Percentiles rank a stretch among this genome's conserved stretches.
These are phyloP conservation scores for Magnusiomyces tetraspermus DNA, from an alignment of 1,139 yeast genomes.

Conservation along the genomic window DNA sequence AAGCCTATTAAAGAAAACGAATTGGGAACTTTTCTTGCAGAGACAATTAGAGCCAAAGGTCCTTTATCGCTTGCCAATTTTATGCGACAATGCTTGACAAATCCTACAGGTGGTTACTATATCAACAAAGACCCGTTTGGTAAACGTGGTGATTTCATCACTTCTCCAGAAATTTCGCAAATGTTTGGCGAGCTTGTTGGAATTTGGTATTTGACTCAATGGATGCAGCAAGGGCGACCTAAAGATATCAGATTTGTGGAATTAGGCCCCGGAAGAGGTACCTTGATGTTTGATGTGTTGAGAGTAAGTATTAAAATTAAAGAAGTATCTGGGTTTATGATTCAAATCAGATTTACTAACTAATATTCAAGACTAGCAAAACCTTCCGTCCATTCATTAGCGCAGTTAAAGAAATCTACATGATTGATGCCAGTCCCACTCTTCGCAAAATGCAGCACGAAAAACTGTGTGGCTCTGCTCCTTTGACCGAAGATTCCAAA, in stretches of 20 bases:
- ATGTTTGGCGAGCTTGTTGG: constrained; percentile 85
- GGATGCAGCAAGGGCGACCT: constrained; percentile 53
- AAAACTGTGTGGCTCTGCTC: constrained; percentile 38
- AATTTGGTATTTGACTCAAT: constrained; percentile 49
- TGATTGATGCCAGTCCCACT: constrained; percentile 68
- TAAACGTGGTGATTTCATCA: constrained; percentile 61
- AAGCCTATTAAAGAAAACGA: constrained; percentile 11
- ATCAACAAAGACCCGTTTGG: constrained; percentile 72
- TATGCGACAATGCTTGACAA: constrained; percentile 76
- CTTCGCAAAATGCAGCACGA: constrained; percentile 51
- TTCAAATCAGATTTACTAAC: constrained; percentile 28
- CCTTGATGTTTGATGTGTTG: constrained; percentile 60
- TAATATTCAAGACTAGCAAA: constrained; percentile 18
- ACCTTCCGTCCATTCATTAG: constrained; percentile 25
- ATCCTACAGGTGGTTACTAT: constrained; percentile 72
- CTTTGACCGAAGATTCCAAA: constrained; percentile 22
- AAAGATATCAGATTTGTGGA: constrained; percentile 51
- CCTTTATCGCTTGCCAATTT: constrained; percentile 66
- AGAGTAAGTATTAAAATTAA: constrained; percentile 26
- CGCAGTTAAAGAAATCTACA: constrained; percentile 36
- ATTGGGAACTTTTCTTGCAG: constrained; percentile 13
- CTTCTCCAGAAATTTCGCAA: constrained; percentile 82
- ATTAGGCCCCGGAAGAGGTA: constrained; percentile 83
- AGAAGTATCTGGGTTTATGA: constrained; percentile 37
- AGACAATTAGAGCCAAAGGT: constrained; percentile 43